Base-by-base conservation (phyloP, 805 yeast species). In the Yamadazyma scolyti region DNA sequence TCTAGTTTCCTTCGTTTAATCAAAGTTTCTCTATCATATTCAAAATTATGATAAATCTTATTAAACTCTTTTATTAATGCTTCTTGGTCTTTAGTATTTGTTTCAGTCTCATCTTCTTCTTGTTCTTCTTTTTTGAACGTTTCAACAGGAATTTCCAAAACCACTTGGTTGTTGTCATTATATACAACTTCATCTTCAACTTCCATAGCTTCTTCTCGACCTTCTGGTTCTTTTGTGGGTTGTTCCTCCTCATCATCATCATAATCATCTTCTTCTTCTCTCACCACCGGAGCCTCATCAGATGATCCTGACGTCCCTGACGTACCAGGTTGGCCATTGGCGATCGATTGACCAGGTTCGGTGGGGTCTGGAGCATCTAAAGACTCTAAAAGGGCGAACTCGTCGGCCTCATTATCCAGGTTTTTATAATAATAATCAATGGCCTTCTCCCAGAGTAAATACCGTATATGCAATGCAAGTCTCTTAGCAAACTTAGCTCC, bases 1-100 rank as follows among this genome's bases (percentile, higher is more conserved):
- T 86, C 94, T 19, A 89, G 63, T 48, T 80, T 83, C 39, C 86
- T 58, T 49, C 93, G 71, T 46, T 86, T 83, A 33, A 79, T 64
- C 33, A 86, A 65, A 2, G 89, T 84, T 31, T 85, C 94, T 32
- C 72, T 51, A 52, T 84, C 95, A 48, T 77, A 73, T 51, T 84
- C 94, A 49, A 82, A 82, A 43, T 71, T 77, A 48, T 83, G 93
- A 47, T 83, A 83, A 4, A 82, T 74, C 43, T 75, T 80, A 56
- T 78, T 78, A 61, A 82, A 81, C 48, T 77, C 82, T 36, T 69
- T 74, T 35, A 82, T 75, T 26, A 74, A 43, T 21, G 44, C 45
- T 27, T 67, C 64, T 39, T 67, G 71, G 9, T 74, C 73, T 31
- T 62, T 62, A 31, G 13, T 48, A 33, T 11, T 31, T 25, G 14